phyloP scores from a whole-genome alignment of 1,284 basidiomycete species.

The Ganoderma meredithae region DNA sequence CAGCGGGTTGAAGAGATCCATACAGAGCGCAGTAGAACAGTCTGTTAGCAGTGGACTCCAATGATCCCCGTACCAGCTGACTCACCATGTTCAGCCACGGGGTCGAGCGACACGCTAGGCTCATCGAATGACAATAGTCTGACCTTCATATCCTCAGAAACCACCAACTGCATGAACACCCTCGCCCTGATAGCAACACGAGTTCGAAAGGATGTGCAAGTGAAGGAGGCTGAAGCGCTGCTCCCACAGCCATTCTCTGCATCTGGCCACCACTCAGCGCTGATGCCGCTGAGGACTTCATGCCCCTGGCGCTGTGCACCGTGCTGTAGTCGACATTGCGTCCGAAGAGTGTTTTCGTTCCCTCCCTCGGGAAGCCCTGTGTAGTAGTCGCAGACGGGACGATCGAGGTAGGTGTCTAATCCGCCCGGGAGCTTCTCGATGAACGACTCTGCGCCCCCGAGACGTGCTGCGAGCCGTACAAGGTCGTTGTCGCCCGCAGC shows the following conservation, averaged over 20 bases:
- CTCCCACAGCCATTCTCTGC: slow-evolving; percentile 78
- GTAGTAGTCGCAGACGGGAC: slow-evolving; percentile 73
- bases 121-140: slow-evolving; percentile 80
- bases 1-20: slow-evolving; percentile 67
- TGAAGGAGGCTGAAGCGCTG: slow-evolving; percentile 36
- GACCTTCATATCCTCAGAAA: slow-evolving; percentile 55
- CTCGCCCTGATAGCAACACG: slow-evolving; percentile 56
- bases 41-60: neutral
- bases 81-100: slow-evolving; percentile 73
- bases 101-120: slow-evolving; percentile 77
- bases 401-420: slow-evolving; percentile 73
- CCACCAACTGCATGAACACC: slow-evolving; percentile 77
- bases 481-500: slow-evolving; percentile 57
- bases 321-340: slow-evolving; percentile 58
- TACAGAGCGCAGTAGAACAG: neutral
- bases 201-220: neutral
- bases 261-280: slow-evolving; percentile 77
- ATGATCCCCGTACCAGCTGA: neutral
- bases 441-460: slow-evolving; percentile 74
- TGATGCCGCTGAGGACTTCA: slow-evolving; percentile 49
- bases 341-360: slow-evolving; percentile 68
- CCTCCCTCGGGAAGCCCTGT: slow-evolving; percentile 67
- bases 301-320: slow-evolving; percentile 53
- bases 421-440: slow-evolving; percentile 69
- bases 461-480: slow-evolving; percentile 65